phyloP scores from a whole-genome alignment of 140 eudicot species.

The Oenanthe javanica region DNA sequence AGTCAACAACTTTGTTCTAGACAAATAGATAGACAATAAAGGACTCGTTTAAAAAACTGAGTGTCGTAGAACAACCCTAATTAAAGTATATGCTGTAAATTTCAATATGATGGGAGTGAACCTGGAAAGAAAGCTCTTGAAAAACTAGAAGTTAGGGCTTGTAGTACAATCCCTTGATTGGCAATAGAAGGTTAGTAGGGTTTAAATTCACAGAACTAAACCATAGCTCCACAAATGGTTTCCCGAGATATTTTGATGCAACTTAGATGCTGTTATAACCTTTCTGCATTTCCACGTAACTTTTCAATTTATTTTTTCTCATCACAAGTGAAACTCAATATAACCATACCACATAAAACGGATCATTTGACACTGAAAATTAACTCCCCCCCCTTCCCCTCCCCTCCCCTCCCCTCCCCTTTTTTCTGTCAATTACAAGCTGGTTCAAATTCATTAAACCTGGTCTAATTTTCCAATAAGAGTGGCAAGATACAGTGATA shows the following conservation, averaged over 20 bases:
- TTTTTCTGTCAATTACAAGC: neutral
- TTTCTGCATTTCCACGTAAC: neutral
- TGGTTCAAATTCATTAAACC: neutral
- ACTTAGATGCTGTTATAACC: neutral
- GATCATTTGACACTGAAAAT: neutral
- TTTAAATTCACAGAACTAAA: neutral
- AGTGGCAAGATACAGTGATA: neutral
- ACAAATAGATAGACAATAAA: neutral
- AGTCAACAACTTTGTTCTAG: neutral
- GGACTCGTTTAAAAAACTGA: neutral
- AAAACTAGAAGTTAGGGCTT: neutral
- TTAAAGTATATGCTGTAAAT: neutral
- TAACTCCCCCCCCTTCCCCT: neutral
- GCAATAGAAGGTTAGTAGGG: neutral
- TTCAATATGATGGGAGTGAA: neutral
- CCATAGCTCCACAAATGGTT: neutral
- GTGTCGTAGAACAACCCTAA: neutral
- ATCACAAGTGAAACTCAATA: neutral
- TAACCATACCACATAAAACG: neutral
- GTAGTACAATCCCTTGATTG: neutral
- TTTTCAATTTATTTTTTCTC: neutral
- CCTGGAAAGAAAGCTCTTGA: neutral
- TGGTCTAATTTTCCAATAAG: neutral
- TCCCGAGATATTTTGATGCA: neutral
- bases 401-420: neutral